Base-by-base conservation (phyloP, 192 early-diverging fungal genomes). In the Backusella westeae region DNA sequence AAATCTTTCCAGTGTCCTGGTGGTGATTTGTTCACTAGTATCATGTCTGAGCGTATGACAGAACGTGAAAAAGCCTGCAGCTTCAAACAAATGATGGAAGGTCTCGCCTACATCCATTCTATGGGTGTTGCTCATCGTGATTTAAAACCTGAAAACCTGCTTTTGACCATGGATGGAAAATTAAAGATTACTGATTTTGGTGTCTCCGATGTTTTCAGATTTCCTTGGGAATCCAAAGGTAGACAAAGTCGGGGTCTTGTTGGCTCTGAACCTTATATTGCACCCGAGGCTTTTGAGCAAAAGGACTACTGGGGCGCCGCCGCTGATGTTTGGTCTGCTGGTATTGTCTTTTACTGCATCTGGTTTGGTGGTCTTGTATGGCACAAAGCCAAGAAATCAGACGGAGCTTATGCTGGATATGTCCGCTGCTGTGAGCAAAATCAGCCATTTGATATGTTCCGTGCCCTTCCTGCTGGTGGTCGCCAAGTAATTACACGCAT, bases 121-220 rank as follows among this genome's bases (percentile, higher is more conserved):
- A 91, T 96, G 87, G 98, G 98, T 74, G 98, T 99, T 8, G 96
- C 96, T 69, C 98, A 99, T 82, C 91, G 91, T 72, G 91, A 94
- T 75, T 87, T 93, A 79, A 93, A 92, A 79, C 89, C 92, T 23
- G 90, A 99, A 84, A 99, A 99, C 86, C 70, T 98, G 59, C 86
- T 99, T 38, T 84, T 99, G 70, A 94, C 96, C 76, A 85, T 81
- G 2, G 82, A 89, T 44, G 91, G 92, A 77, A 90, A 88, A 39
- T 76, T 99, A 74, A 99, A 99, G 84, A 96, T 99, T 82, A 97
- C 97, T 14, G 98, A 99, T 87, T 99, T 99, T 91, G 98, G 98
- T 56, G 96, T 98, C 19, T 93, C 93, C 6, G 95, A 96, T 77
- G 98, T 99, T 12, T 99, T 98, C 87, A 88, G 93, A 71, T 90